Percentiles rank a stretch among this genome's conserved stretches.
phyloP scores from a whole-genome alignment of 2,329 filamentous ascomycete species.

The Fusarium sp. region DNA sequence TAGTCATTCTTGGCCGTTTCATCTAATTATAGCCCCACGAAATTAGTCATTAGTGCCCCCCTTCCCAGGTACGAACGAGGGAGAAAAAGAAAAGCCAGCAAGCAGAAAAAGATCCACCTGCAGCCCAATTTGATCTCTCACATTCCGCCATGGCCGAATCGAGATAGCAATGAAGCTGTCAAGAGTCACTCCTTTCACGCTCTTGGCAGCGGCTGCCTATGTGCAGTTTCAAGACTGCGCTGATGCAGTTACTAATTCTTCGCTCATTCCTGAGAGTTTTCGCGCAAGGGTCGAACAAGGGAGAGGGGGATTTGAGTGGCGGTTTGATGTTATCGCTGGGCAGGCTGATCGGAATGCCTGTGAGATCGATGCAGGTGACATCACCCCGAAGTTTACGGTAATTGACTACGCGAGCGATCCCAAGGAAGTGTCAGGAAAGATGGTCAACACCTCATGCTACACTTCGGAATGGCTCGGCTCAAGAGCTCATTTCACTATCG shows the following conservation, averaged over 20 bases:
- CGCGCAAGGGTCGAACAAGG: neutral
- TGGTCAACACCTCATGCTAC: constrained; percentile 23
- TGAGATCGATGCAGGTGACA: neutral
- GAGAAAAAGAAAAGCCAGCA: neutral
- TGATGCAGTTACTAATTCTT: neutral
- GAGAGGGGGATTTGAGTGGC: neutral
- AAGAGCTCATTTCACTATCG: constrained; percentile 11
- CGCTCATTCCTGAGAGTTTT: constrained; percentile 24
- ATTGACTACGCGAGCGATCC: neutral
- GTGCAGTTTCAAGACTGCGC: constrained; percentile 29
- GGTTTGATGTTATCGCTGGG: neutral
- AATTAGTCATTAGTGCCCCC: constrained; percentile 19
- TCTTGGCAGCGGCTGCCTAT: constrained; percentile 19
- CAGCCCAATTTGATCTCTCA: constrained; percentile 25
- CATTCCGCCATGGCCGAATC: constrained; percentile 15
- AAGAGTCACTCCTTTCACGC: neutral
- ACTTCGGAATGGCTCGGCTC: neutral
- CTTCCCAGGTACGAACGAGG: neutral
- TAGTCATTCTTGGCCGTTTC: neutral
- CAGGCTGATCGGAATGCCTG: constrained; percentile 12
- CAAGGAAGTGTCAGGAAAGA: neutral
- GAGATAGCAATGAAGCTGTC: constrained; percentile 27
- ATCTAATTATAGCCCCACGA: constrained; percentile 10
- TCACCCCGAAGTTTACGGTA: neutral
- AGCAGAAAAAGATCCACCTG: constrained; percentile 11